Percentiles rank a stretch among this genome's conserved stretches.
These are phyloP conservation scores for Trichoderma reesei DNA, from an alignment of 495 filamentous ascomycete genomes.

Conservation along the genomic window DNA sequence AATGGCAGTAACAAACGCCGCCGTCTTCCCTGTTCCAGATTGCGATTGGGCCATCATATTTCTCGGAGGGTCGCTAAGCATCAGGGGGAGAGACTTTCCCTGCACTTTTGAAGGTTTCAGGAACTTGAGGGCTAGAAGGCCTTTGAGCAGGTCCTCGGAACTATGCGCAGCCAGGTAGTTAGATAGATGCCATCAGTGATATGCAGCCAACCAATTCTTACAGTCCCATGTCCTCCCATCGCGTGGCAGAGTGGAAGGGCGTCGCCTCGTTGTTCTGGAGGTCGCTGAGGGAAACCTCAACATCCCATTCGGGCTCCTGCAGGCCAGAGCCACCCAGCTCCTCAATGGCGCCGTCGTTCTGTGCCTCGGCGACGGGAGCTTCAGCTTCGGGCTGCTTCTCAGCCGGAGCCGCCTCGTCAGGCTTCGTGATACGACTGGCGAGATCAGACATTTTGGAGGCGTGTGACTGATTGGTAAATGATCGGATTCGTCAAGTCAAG, in stretches of 20 bases:
- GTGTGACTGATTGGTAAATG: background rate
- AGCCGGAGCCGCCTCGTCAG: slow-evolving; percentile 19
- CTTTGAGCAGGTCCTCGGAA: slow-evolving; percentile 33
- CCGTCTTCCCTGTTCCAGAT: slow-evolving; percentile 97
- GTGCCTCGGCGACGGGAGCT: slow-evolving; percentile 24
- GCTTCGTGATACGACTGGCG: slow-evolving; percentile 51
- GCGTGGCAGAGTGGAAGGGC: slow-evolving; percentile 74
- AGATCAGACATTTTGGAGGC: slow-evolving; percentile 38
- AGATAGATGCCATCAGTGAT: slow-evolving; percentile 4
- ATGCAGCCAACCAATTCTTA: slow-evolving; percentile 33
- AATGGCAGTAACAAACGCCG: slow-evolving; percentile 88
- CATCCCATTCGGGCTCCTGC: slow-evolving; percentile 62
- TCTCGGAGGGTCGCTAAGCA: slow-evolving; percentile 67
- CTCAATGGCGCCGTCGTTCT: slow-evolving; percentile 44
- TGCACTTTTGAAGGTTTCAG: slow-evolving; percentile 95
- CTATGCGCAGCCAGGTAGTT: background rate
- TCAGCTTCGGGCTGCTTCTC: slow-evolving; percentile 29
- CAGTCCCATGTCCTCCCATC: slow-evolving; percentile 81
- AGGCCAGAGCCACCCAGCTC: slow-evolving; percentile 38
- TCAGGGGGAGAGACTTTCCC: slow-evolving; percentile 80
- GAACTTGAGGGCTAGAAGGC: slow-evolving; percentile 74
- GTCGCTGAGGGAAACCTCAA: slow-evolving; percentile 85
- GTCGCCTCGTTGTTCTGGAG: slow-evolving; percentile 78
- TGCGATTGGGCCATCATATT: slow-evolving; percentile 98
- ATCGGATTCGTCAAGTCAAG: slow-evolving; percentile 10